Base-by-base conservation (phyloP, 495 filamentous ascomycete genomes). In the Xylaria nigripes region DNA sequence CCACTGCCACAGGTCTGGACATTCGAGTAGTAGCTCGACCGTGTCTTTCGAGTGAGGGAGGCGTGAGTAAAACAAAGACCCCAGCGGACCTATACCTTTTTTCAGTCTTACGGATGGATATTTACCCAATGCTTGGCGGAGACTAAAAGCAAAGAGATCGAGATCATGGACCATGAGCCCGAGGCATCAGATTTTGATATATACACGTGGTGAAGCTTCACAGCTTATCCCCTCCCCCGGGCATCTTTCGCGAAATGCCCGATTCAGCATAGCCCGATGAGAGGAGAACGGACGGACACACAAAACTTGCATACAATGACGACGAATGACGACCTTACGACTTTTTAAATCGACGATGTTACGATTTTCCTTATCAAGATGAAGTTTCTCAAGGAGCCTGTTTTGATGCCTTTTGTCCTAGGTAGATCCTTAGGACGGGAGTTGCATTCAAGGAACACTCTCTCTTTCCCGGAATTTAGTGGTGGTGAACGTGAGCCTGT, bases 21-120 rank as follows among this genome's bases (percentile, higher is more conserved):
- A 76, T 63, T 78, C 76, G 51, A 80, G 76, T 73, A 79, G 75
- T 72, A 78, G 75, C 72, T 81, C 78, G 60, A 80, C 76, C 60
- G 63, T 75, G 56, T 81, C 78, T 40, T 72, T 73, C 57, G 74
- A 77, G 61, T 77, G 66, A 73, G 56, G 51, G 64, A 58, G 41
- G 42, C 19, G 45, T 27, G 41, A 40, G 2, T 30, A 23, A 50
- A 42, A 54, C 30, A 42, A 25, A 45, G 38, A 34, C 34, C 23
- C 56, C 50, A 48, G 42, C 36, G 57, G 58, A 44, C 46, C 36
- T 30, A 45, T 34, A 19, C 21, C 19, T 36, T 40, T 25, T 38
- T 18, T 15, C 45, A 45, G 38, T 48, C 21, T 30, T 34, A 53
- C 50, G 41, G 49, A 49, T n/a, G 27, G 54, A 34, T 50, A 30